These are phyloP conservation scores for Chloranthus sessilifolius DNA, from an alignment of 164 flowering plant genomes.

Conservation along the genomic window DNA sequence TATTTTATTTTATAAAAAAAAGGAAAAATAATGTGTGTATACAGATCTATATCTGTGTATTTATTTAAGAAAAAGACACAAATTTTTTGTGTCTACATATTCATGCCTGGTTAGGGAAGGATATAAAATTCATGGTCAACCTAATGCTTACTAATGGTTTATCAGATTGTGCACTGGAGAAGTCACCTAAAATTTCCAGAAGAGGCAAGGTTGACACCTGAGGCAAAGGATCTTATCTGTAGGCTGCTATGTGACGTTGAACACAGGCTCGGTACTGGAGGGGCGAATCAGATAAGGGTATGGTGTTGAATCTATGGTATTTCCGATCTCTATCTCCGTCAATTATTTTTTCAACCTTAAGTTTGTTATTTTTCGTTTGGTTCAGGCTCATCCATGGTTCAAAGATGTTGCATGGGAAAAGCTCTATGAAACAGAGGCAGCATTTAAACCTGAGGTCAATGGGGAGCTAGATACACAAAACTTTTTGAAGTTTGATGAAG, in stretches of 20 bases:
- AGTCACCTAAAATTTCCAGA: conserved; percentile 85
- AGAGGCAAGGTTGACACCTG: conserved; percentile 69
- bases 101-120: too few relatives aligned
- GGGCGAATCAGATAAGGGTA: conserved; percentile 79
- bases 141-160: conserved; percentile 1
- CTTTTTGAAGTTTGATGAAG: conserved; percentile 93
- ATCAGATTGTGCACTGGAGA: conserved; percentile 92
- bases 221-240: conserved; percentile 83
- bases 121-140: neutral
- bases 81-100: too few relatives aligned
- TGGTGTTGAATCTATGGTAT: conserved; percentile 5
- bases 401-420: conserved; percentile 76
- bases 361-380: neutral
- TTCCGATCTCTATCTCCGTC: neutral
- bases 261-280: conserved; percentile 75
- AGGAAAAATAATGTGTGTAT: too few relatives aligned
- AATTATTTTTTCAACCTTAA: neutral
- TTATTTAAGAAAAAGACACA: too few relatives aligned
- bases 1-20: too few relatives aligned
- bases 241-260: conserved; percentile 36
- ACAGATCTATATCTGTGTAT: too few relatives aligned
- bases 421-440: conserved; percentile 88
- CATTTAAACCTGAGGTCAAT: conserved; percentile 83
- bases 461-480: conserved; percentile 97
- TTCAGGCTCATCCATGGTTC: conserved; percentile 98